phyloP scores from a whole-genome alignment of 148 eudicot species.

The Rhododendron molle region DNA sequence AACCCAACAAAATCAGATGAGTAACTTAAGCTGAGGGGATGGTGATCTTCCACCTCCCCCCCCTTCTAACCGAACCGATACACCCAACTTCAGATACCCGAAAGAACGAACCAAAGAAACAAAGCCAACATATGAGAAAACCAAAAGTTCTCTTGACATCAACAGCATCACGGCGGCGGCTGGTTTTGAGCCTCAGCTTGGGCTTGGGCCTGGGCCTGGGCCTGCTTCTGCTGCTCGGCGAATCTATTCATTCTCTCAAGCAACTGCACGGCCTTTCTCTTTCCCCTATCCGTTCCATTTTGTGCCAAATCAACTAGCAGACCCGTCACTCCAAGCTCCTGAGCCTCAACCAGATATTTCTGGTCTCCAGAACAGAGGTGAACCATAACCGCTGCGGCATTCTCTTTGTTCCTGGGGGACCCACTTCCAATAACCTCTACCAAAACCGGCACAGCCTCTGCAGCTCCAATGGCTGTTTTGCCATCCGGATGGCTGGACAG shows the following conservation, averaged over 20 bases:
- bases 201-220: constrained; percentile 37
- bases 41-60: constrained; percentile 77
- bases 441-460: constrained; percentile 73
- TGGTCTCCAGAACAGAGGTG: constrained; percentile 82
- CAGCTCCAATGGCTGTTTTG: constrained; percentile 67
- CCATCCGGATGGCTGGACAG: constrained; percentile 85
- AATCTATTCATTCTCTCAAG: constrained; percentile 68
- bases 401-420: constrained; percentile 92
- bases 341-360: constrained; percentile 49
- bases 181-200: constrained; percentile 21
- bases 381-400: constrained; percentile 84
- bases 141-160: constrained; percentile 26
- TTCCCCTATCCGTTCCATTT: constrained; percentile 85
- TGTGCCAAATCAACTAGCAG: constrained; percentile 55
- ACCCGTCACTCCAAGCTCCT: constrained; percentile 56
- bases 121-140: constrained; percentile 1
- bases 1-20: constrained; percentile 20
- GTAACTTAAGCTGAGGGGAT: constrained; percentile 23
- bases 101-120: constrained; percentile 18
- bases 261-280: constrained; percentile 76
- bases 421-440: constrained; percentile 76
- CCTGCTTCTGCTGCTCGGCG: constrained; percentile 60
- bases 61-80: constrained; percentile 25
- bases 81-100: constrained; percentile 13
- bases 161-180: constrained; percentile 12